Evolutionary conservation across 2,329 filamentous ascomycete genomes (phyloP).

Genomic region (Pyrenophora graminea): DNA sequence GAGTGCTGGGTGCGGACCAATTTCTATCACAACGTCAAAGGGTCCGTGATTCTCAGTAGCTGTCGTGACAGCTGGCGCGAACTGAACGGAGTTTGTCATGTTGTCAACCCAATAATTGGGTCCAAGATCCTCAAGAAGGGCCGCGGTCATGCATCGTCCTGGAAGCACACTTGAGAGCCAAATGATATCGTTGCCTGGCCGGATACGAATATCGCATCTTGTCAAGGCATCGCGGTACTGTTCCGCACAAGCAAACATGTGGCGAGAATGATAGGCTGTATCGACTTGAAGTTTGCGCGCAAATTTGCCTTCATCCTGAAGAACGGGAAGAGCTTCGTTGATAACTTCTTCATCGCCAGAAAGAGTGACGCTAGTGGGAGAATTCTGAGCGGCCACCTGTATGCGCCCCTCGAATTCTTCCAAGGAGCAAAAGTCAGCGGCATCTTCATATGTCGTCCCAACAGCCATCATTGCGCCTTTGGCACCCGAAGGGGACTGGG

Average conservation of each 20-base stretch:
- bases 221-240: too few species aligned
- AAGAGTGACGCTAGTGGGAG: constrained; percentile 48
- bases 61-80: too few species aligned
- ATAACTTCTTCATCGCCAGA: constrained; percentile 51
- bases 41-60: too few species aligned
- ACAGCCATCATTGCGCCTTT: constrained; percentile 43
- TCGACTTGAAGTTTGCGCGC: constrained; percentile 49
- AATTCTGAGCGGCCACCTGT: constrained; percentile 30
- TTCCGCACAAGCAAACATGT: constrained; percentile 36
- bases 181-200: too few species aligned
- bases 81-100: too few species aligned
- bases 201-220: too few species aligned
- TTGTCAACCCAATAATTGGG: too few species aligned
- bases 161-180: too few species aligned
- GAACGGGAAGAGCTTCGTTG: constrained; percentile 28
- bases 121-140: too few species aligned
- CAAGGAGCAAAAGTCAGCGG: background rate
- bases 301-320: constrained; percentile 48
- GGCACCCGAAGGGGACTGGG: constrained; percentile 3
- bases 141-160: too few species aligned
- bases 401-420: constrained; percentile 20
- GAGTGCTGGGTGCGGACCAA: too few species aligned
- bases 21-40: too few species aligned
- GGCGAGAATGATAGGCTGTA: constrained; percentile 53
- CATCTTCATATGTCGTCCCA: constrained; percentile 8